phyloP scores from a whole-genome alignment of 345 rosid species.

The Aquilaria malaccensis region DNA sequence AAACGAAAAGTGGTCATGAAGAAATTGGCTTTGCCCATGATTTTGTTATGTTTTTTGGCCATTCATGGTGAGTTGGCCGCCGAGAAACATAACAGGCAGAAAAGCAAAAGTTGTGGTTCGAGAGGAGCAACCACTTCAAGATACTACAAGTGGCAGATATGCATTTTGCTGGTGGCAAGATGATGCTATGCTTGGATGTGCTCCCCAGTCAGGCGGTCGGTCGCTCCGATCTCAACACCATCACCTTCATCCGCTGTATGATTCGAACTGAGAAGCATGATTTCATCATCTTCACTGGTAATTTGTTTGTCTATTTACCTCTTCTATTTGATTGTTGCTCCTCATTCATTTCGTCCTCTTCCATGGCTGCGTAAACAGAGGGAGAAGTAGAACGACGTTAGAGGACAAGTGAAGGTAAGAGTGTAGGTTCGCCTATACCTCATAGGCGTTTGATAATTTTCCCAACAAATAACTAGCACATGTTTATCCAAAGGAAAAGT shows the following conservation, averaged over 20 bases:
- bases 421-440: too few species aligned
- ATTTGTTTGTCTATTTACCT: background rate
- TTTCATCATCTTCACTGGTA: conserved; percentile 88
- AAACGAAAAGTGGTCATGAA: too few species aligned
- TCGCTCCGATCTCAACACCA: conserved; percentile 88
- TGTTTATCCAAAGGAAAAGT: too few species aligned
- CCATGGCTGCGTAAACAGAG: too few species aligned
- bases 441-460: too few species aligned
- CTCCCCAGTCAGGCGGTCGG: conserved; percentile 33
- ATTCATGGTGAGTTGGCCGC: conserved; percentile 12
- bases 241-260: conserved; percentile 60
- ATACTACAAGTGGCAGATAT: conserved; percentile 89
- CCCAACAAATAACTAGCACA: too few species aligned
- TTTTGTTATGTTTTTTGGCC: conserved; percentile 18
- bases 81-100: background rate
- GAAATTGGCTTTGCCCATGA: background rate
- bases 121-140: conserved; percentile 53
- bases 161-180: conserved; percentile 77
- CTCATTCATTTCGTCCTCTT: too few species aligned
- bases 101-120: conserved; percentile 38
- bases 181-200: conserved; percentile 46
- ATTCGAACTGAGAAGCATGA: conserved; percentile 75
- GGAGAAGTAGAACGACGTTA: too few species aligned
- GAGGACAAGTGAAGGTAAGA: too few species aligned
- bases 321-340: background rate